Base-by-base conservation (phyloP, 2,329 filamentous ascomycete genomes). In the Elsinoe australis region DNA sequence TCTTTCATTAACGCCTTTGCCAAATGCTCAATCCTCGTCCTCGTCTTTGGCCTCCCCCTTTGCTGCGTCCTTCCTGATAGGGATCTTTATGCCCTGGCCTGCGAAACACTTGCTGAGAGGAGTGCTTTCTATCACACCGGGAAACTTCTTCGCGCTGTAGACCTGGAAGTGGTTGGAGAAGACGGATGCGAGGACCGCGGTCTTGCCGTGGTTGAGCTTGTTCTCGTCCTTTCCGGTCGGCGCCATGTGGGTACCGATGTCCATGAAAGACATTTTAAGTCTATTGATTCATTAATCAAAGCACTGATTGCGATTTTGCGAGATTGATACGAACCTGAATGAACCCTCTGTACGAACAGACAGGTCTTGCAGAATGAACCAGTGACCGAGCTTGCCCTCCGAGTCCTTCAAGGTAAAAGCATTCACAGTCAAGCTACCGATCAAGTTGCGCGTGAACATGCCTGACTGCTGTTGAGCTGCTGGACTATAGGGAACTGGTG, bases 61-160 rank as follows among this genome's bases (percentile, higher is more conserved):
- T 59, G 71, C 61, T 53, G 83, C 82, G 59, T 95, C 90, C 66
- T 95, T 95, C 17, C 90, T 74, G 48, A 96, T 95, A 0, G 90
- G 90, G 18, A 96, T 95, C 67, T 95, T 95, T 67, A 95, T 94
- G 18, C 92, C 92, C 61, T 98, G 92, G 1, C 79, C 75, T 3
- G 92, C 90, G 68, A 98, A 96, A 53, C 81, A 86, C 66, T 94
- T 95, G 74, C 89, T 95, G 14, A 96, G 71, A 3, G 80, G 69
- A 0, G 92, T 98, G 64, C 85, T 94, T 64, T 96, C 90, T 50
- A 94, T 95, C 1, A 98, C 92, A 32, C 92, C 92, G 0, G 92
- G 92, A 66, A 98, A 98, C 61, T 95, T 95, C 75, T 98, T 98
- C 39, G 92, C 92, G 2, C 87, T 94, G 67, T 84, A 96, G 22